These are phyloP conservation scores for Puccinia coronata DNA, from an alignment of 1,284 basidiomycete genomes.

Conservation along the genomic window DNA sequence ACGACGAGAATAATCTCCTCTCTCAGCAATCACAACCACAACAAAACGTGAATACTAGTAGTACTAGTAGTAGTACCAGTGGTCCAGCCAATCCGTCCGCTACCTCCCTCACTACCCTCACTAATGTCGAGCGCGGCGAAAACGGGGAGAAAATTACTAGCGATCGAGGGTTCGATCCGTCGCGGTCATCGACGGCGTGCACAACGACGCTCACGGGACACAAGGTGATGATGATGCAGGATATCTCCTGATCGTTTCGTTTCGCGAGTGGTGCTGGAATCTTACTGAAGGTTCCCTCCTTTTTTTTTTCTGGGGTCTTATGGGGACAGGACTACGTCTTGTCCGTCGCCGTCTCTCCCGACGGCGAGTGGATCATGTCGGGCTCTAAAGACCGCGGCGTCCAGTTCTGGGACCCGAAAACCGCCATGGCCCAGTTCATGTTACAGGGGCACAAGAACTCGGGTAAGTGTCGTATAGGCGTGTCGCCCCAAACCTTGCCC, in stretches of 20 bases:
- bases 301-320: too few relatives aligned
- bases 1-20: slow-evolving; percentile 54
- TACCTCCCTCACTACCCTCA: neutral
- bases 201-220: slow-evolving; percentile 79
- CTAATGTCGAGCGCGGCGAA: slow-evolving; percentile 39
- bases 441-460: slow-evolving; percentile 88
- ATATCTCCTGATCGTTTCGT: too few relatives aligned
- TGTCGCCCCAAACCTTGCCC: too few relatives aligned
- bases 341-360: slow-evolving; percentile 76
- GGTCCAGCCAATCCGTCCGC: neutral
- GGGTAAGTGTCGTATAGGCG: too few relatives aligned
- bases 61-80: slow-evolving; percentile 28
- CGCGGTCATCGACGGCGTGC: slow-evolving; percentile 63
- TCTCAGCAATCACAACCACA: too few relatives aligned
- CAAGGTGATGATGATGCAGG: too few relatives aligned
- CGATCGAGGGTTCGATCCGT: slow-evolving; percentile 52
- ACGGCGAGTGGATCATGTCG: slow-evolving; percentile 83
- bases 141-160: slow-evolving; percentile 53
- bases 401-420: slow-evolving; percentile 80
- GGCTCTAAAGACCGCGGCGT: slow-evolving; percentile 88
- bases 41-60: slow-evolving; percentile 58
- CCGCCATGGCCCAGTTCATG: slow-evolving; percentile 75
- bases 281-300: too few relatives aligned
- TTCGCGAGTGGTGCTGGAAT: too few relatives aligned
- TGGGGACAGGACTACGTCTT: slow-evolving; percentile 70